Evolutionary conservation across 2,329 filamentous ascomycete species (phyloP).

Genomic region (Penicillium glabrum): DNA sequence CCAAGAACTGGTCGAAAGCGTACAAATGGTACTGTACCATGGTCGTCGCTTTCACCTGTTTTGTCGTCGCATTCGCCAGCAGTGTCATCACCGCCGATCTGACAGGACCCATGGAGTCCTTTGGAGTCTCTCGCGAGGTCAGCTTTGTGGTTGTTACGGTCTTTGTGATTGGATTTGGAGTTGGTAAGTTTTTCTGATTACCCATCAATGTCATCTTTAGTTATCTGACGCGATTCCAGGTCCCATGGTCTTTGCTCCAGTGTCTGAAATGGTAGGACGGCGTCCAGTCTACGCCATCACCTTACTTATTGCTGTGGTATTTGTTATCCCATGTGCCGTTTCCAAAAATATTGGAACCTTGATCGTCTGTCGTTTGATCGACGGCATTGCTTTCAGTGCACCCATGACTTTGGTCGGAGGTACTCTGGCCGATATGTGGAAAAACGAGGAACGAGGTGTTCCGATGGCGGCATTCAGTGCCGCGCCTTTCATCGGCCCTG

Average conservation of each 20-base stretch:
- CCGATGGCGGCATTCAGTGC: slow-evolving; percentile 85
- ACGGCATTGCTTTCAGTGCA: slow-evolving; percentile 80
- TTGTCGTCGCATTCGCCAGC: slow-evolving; percentile 70
- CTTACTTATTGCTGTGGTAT: slow-evolving; percentile 69
- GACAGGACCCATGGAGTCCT: slow-evolving; percentile 60
- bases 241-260: slow-evolving; percentile 76
- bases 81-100: slow-evolving; percentile 79
- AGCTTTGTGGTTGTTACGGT: slow-evolving; percentile 70
- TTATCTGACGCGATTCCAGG: slow-evolving; percentile 42
- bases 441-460: slow-evolving; percentile 77
- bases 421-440: slow-evolving; percentile 81
- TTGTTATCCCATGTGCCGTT: slow-evolving; percentile 77
- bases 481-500: slow-evolving; percentile 79
- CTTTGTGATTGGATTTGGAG: slow-evolving; percentile 79
- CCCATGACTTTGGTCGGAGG: slow-evolving; percentile 86
- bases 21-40: slow-evolving; percentile 85
- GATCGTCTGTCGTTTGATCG: slow-evolving; percentile 72
- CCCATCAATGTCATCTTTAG: neutral
- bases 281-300: slow-evolving; percentile 70
- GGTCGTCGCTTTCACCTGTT: slow-evolving; percentile 75
- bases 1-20: slow-evolving; percentile 79
- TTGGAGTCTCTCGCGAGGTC: slow-evolving; percentile 70
- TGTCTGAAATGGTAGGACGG: slow-evolving; percentile 74
- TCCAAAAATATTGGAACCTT: slow-evolving; percentile 74
- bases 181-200: slow-evolving; percentile 51